A percentile compares a stretch with the other conserved stretches of the same genome.
These are phyloP conservation scores for Globisporangium yorkense DNA, from an alignment of 352 stramenopile genomes.

Conservation along the genomic window DNA sequence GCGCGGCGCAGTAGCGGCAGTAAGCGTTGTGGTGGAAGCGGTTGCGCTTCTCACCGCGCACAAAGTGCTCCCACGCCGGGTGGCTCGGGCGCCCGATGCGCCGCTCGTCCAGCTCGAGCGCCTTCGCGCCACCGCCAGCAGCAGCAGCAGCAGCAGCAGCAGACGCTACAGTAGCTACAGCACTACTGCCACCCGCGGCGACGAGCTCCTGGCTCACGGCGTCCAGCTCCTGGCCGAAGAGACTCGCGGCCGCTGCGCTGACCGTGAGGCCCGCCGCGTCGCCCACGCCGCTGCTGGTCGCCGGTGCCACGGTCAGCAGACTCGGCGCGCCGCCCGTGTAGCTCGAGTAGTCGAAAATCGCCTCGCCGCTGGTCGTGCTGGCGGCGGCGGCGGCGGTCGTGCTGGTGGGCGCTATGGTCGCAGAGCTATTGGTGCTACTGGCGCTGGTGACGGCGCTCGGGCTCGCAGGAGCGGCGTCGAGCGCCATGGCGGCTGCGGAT, in stretches of 20 bases:
- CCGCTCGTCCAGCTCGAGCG: constrained; percentile 44
- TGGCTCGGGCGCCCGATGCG: constrained; percentile 67
- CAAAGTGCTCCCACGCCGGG: constrained; percentile 74
- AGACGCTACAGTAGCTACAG: not conserved
- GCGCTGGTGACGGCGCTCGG: not conserved
- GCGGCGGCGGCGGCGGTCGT: not conserved
- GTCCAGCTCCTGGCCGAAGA: constrained; percentile 16
- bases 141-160: not conserved
- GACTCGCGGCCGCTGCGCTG: not conserved
- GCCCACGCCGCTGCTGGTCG: not conserved
- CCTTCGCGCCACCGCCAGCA: not conserved
- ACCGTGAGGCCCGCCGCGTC: not conserved
- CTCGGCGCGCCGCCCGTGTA: constrained; percentile 39
- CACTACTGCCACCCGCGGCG: not conserved
- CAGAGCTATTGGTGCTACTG: constrained; percentile 5
- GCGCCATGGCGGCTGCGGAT: not conserved
- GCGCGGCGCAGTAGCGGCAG: constrained; percentile 60
- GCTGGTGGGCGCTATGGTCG: not conserved
- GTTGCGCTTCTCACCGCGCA: constrained; percentile 73
- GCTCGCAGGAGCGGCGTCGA: not conserved
- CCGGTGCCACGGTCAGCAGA: constrained; percentile 19
- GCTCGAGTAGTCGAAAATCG: constrained; percentile 42
- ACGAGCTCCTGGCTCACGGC: constrained; percentile 9
- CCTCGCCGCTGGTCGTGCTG: constrained; percentile 11
- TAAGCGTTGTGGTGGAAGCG: constrained; percentile 79